Evolutionary conservation across 345 rosid species (phyloP), one percentile per base, ranked within the genome.

Genomic region (Citropsis articulata): DNA sequence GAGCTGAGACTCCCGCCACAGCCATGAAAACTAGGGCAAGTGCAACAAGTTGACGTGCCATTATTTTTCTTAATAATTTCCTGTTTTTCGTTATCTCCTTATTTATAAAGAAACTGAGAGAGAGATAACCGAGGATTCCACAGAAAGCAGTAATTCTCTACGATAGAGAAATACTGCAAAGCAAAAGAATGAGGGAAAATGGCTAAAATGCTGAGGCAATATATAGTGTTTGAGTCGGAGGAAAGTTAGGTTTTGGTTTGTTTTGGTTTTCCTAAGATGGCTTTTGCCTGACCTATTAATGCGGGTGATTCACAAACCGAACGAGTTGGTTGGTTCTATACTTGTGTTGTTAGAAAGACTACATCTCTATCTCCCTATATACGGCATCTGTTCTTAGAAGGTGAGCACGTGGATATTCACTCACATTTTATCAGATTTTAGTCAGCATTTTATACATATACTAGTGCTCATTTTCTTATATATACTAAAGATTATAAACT

Each of bases 1-100:
- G 82, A 0, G 86, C 88, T 1, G 90, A 84, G 19, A 80, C 87
- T 2, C 69, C 75, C 5, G 70, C 88, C n/a, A 84, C 63, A 6
- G 53, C 84, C 65, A 87, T 35, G 57, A 60, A 69, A 22, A 61
- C n/a, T 21, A 69, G 68, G 45, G 80, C 69, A 4, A 69, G 27
- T 22, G 18, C 68, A 22, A 61, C 19, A 16, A 59, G 6, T 61
- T 40, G 71, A 60, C 74, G 74, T 69, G 61, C 68, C 75, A 77
- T 76, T 71, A 5, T 27, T 27, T 45, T 19, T 48, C 30, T 42
- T 27, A 6, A 24, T 27, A 6, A 24, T 48, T 30, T 45, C 19
- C 28, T 27, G 24, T 5, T 53, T 48, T 12, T 48, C 22, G 6
- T 9, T 14, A 30, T 5, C 35, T 33, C 14, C 35, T 42, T 22